Evolutionary conservation across 1,139 yeast species (phyloP).

Genomic region (Hemisphaericaspora xylofermentans): DNA sequence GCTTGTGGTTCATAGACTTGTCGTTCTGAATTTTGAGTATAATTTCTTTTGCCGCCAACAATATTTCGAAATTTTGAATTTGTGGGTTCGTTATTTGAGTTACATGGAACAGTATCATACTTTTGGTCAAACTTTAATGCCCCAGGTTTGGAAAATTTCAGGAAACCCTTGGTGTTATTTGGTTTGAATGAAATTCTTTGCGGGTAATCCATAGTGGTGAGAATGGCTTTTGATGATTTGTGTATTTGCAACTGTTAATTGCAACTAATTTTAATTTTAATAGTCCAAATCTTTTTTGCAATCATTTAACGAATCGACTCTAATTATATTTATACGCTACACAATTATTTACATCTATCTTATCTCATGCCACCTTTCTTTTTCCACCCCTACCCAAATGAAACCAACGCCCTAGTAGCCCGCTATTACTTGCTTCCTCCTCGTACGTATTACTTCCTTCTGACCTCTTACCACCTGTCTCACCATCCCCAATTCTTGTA

Average conservation of each 20-base stretch:
- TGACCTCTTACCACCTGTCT: constrained; percentile 2
- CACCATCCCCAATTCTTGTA: not conserved
- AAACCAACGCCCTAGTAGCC: not conserved
- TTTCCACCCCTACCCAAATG: not conserved
- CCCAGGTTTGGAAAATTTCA: not conserved
- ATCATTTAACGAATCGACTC: not conserved
- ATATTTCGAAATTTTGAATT: not conserved
- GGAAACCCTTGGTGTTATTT: no score
- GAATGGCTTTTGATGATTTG: not conserved
- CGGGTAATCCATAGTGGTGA: not conserved
- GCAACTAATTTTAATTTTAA: no score
- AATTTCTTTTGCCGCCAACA: not conserved
- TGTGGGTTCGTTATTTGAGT: not conserved
- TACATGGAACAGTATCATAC: not conserved
- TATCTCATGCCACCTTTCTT: not conserved
- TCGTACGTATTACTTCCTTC: constrained; percentile 3
- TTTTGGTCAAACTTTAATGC: not conserved
- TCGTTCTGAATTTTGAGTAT: constrained; percentile 2
- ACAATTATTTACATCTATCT: no score
- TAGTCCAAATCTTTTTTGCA: no score
- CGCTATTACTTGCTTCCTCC: not conserved
- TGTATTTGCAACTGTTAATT: no score
- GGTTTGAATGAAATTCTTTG: not conserved
- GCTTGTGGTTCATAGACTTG: not conserved
- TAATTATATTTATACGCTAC: no score